Evolutionary conservation across 768 basidiomycete species (phyloP).

Genomic region (Hypholoma sublateritium): DNA sequence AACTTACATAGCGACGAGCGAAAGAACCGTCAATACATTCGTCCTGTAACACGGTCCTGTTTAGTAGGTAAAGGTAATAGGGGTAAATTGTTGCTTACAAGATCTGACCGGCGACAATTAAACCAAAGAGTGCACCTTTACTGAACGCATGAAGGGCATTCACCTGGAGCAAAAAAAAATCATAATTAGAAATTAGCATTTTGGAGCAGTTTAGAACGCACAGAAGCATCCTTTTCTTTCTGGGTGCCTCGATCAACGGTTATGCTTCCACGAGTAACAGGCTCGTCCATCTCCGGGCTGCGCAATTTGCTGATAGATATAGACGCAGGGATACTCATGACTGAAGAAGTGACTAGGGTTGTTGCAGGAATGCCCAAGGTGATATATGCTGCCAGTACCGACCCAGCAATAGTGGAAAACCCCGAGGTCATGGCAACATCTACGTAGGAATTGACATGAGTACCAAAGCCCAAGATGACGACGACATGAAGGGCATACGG

Average conservation of each 20-base stretch:
- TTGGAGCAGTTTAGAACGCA: conserved; percentile 25
- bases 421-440: conserved; percentile 86
- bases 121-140: conserved; percentile 80
- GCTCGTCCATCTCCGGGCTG: conserved; percentile 78
- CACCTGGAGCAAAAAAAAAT: conserved; percentile 32
- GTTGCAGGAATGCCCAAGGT: conserved; percentile 70
- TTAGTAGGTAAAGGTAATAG: not conserved
- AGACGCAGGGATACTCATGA: conserved; percentile 96
- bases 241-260: conserved; percentile 76
- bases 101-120: conserved; percentile 86
- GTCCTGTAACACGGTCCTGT: conserved; percentile 41
- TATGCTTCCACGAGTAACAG: conserved; percentile 78
- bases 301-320: conserved; percentile 90
- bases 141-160: conserved; percentile 91
- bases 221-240: conserved; percentile 48
- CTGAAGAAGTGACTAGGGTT: conserved; percentile 84
- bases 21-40: conserved; percentile 83
- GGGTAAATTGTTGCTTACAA: conserved; percentile 45
- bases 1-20: conserved; percentile 64
- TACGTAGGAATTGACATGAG: conserved; percentile 12
- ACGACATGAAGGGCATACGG: conserved; percentile 29
- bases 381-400: conserved; percentile 84
- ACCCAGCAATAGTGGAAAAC: conserved; percentile 91
- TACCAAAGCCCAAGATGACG: not conserved
- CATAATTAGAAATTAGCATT: not conserved